Conservation (phyloP, 2,329 filamentous ascomycete species). For the Monilinia laxa region DNA sequence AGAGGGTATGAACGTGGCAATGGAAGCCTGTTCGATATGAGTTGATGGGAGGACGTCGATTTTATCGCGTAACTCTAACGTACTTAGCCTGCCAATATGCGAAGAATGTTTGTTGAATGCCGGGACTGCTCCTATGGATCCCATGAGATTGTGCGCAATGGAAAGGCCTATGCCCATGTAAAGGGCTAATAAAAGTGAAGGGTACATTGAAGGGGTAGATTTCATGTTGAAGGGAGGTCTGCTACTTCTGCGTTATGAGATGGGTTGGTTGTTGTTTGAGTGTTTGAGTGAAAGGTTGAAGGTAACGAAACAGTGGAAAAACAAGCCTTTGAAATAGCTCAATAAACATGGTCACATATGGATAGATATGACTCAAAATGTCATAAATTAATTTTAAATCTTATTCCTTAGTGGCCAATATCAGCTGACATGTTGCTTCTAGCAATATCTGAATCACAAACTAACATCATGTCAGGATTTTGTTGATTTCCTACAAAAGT, state of each 20-base stretch:
- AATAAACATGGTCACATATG: background rate
- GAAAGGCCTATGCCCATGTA: background rate
- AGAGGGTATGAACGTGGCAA: background rate
- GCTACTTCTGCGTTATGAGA: background rate
- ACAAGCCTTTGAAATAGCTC: background rate
- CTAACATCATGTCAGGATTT: background rate
- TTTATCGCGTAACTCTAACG: background rate
- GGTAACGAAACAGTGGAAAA: background rate
- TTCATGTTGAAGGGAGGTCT: background rate
- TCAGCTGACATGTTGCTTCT: background rate
- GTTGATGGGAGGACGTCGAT: background rate
- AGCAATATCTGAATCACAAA: slow-evolving; percentile 1
- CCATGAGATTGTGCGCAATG: background rate
- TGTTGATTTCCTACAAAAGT: background rate
- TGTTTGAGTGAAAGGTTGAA: background rate
- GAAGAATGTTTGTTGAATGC: background rate
- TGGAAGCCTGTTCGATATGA: background rate
- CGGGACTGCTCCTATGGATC: background rate
- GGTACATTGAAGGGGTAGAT: background rate
- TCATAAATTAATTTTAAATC: background rate
- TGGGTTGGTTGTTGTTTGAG: background rate
- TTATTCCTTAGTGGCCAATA: background rate
- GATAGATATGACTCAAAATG: background rate
- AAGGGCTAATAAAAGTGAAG: background rate
- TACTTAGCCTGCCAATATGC: background rate